These are phyloP conservation scores for Quambalaria eucalypti DNA, from an alignment of 1,284 basidiomycete species.

Conservation along the genomic window DNA sequence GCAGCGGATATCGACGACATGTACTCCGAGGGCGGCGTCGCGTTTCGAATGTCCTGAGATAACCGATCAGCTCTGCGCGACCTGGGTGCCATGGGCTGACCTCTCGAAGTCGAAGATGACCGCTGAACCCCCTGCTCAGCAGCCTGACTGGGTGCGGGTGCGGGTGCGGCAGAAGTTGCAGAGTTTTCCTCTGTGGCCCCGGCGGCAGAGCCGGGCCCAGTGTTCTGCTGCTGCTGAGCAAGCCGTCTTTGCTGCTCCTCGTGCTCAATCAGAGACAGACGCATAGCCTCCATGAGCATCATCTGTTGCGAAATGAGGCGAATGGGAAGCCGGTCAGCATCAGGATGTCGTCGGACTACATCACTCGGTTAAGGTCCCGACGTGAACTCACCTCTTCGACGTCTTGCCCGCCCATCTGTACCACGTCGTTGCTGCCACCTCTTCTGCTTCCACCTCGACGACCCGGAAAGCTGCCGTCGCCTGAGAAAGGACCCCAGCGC, in stretches of 20 bases:
- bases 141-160: not conserved
- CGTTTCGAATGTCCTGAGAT: not conserved
- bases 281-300: slow-evolving; percentile 99
- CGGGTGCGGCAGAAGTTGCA: not conserved
- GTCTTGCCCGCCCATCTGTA: slow-evolving; percentile 71
- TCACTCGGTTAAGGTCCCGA: not conserved
- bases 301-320: slow-evolving; percentile 54
- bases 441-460: slow-evolving; percentile 90
- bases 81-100: not conserved
- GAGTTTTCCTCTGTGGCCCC: no score
- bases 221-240: slow-evolving; percentile 31
- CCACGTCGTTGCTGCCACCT: slow-evolving; percentile 77
- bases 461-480: slow-evolving; percentile 6
- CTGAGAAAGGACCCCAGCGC: slow-evolving; percentile 12
- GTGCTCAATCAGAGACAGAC: slow-evolving; percentile 83
- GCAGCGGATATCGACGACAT: not conserved
- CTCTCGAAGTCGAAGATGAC: not conserved
- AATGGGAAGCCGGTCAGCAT: no score
- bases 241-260: slow-evolving; percentile 51
- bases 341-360: no score
- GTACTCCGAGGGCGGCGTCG: not conserved
- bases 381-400: slow-evolving; percentile 66
- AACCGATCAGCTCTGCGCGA: not conserved
- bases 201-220: slow-evolving; percentile 1
- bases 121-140: not conserved